A percentile compares a stretch with the other conserved stretches of the same genome.
These are phyloP conservation scores for Heliamphora exappendiculata DNA, from an alignment of 148 eudicot species.

Conservation along the genomic window DNA sequence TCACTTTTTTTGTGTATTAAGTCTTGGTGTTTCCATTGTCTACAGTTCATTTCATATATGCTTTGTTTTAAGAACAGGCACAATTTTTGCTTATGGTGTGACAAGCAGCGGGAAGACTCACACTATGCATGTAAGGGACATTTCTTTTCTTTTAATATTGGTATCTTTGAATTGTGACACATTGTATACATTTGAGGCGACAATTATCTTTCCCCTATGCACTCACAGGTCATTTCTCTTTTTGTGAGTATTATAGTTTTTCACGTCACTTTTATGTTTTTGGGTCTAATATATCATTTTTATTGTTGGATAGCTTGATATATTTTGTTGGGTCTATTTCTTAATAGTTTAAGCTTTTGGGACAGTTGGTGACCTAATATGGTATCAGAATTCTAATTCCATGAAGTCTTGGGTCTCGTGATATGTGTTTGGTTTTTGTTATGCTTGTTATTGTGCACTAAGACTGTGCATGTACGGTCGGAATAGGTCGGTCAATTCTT, in stretches of 20 bases:
- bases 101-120: constrained; percentile 99
- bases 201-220: constrained; percentile 1
- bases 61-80: constrained; percentile 43
- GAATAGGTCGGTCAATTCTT: too few species aligned
- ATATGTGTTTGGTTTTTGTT: too few species aligned
- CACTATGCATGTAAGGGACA: constrained; percentile 83
- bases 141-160: neutral
- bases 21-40: neutral
- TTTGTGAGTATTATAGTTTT: neutral
- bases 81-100: constrained; percentile 96
- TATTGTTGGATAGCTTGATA: too few species aligned
- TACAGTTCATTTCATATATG: constrained; percentile 9
- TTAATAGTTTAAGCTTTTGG: too few species aligned
- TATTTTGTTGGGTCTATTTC: too few species aligned
- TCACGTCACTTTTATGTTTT: neutral
- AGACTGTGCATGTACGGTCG: too few species aligned
- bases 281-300: neutral
- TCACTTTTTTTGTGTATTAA: neutral
- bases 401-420: too few species aligned
- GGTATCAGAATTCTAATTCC: too few species aligned
- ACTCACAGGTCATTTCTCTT: neutral
- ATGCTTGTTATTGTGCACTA: too few species aligned
- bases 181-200: neutral
- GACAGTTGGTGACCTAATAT: too few species aligned
- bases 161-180: neutral